Evolutionary conservation across 148 eudicot species (phyloP), one percentile per base, ranked within the genome.

Genomic region (Vaccinium corymbosum): DNA sequence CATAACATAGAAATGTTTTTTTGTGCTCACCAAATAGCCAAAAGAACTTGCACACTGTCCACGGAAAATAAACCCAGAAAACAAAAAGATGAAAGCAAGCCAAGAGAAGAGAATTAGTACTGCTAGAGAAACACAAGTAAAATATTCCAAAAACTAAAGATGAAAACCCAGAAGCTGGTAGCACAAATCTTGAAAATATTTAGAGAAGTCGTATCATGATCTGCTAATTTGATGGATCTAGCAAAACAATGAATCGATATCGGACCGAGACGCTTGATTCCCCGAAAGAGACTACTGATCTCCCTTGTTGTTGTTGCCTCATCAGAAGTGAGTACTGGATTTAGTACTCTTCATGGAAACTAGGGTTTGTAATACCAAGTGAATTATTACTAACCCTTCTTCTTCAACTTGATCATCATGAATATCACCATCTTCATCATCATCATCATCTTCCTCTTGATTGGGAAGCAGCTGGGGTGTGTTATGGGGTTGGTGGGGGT

Each of bases 231-330:
- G 14, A 64, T 7, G 29, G 85, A 59, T 57, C 73, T 83, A 61
- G 80, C 85, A 83, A 83, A 25, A 66, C 61, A 82, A 80, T 83
- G 71, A 64, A 55, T 42, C 46, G 46, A 42, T 42, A 68, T 68
- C 85, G 85, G 85, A 83, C 85, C 85, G 59, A 76, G 59, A 83
- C 59, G 85, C 85, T 83, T 83, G 85, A 83, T 83, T 83, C 85
- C 85, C 85, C 85, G 15, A 57, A 53, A 19, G 29, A 74, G 71
- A 22, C 9, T 2, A 20, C 68, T 3, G 16, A 13, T 62, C 29
- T 62, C 70, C 70, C 29, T 62, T 62, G 38, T 35, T 35, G 32
- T 64, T 22, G 66, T 7, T 72, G 49, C 38, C 66, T 1, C 68
- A 52, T 48, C 64, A 19, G 56, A 74, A 19, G 25, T 38, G 79